Conservation (phyloP, 176 grass and related monocot species). For the Oryza meyeriana region DNA sequence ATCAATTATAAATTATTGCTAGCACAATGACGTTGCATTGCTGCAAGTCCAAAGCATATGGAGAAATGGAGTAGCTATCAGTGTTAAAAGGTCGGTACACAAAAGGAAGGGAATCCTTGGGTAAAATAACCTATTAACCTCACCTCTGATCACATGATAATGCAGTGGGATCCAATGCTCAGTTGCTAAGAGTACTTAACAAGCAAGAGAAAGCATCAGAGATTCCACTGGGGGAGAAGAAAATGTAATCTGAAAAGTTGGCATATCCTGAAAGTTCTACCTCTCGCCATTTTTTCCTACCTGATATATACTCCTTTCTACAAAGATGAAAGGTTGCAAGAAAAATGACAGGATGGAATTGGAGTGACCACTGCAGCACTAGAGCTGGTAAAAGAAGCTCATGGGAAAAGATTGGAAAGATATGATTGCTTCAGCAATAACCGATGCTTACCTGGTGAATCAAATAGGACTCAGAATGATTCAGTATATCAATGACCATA, state of each 20-base stretch:
- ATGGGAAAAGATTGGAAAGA: conserved; percentile 6
- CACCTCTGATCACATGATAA: conserved; percentile 6
- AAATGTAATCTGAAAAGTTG: neutral
- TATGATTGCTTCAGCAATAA: conserved; percentile 31
- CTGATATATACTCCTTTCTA: conserved; percentile 30
- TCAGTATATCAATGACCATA: neutral
- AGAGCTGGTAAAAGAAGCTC: neutral
- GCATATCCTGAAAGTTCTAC: conserved; percentile 18
- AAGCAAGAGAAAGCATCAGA: neutral
- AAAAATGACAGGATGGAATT: neutral
- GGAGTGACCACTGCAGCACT: conserved; percentile 20
- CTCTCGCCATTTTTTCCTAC: neutral
- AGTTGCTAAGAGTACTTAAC: neutral
- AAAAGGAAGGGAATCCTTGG: neutral
- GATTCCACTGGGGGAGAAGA: neutral
- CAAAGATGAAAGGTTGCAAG: conserved; percentile 26
- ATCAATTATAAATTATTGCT: neutral
- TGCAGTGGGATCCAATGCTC: conserved; percentile 25
- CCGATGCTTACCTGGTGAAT: neutral
- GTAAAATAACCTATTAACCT: conserved; percentile 11
- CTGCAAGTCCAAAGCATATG: neutral
- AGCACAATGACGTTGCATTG: neutral
- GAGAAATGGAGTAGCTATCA: neutral
- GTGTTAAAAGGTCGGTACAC: neutral
- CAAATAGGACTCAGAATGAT: neutral